Evolutionary conservation across 1,284 basidiomycete genomes (phyloP).

Genomic region (Leccinum huronense): DNA sequence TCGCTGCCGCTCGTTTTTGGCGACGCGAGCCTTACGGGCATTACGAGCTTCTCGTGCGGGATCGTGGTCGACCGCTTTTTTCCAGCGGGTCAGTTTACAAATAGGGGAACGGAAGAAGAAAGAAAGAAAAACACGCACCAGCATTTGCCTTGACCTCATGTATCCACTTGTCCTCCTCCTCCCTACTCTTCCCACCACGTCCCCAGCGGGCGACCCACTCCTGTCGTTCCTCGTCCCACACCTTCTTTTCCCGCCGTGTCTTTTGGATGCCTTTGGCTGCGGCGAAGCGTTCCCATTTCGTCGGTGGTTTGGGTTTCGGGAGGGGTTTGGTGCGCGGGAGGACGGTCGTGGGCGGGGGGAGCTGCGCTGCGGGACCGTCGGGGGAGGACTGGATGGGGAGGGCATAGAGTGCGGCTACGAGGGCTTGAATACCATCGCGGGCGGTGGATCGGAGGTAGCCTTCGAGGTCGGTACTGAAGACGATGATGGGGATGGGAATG

Average conservation of each 20-base stretch:
- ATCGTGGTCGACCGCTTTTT: slow-evolving; percentile 65
- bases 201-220: slow-evolving; percentile 96
- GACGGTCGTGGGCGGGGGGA: slow-evolving; percentile 73
- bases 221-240: slow-evolving; percentile 94
- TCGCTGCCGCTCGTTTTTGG: slow-evolving; percentile 85
- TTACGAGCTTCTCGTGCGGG: slow-evolving; percentile 75
- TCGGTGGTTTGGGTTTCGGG: slow-evolving; percentile 88
- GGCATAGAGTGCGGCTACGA: slow-evolving; percentile 79
- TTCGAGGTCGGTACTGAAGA: slow-evolving; percentile 69
- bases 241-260: slow-evolving; percentile 75
- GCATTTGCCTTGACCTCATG: slow-evolving; percentile 86
- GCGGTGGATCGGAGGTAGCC: slow-evolving; percentile 79
- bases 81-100: background rate
- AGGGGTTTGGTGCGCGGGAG: slow-evolving; percentile 91
- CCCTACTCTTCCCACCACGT: slow-evolving; percentile 86
- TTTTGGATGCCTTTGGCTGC: slow-evolving; percentile 92
- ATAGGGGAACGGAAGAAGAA: background rate
- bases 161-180: slow-evolving; percentile 88
- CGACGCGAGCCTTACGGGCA: slow-evolving; percentile 75
- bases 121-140: slow-evolving; percentile 50
- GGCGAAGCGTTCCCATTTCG: slow-evolving; percentile 98
- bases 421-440: slow-evolving; percentile 82
- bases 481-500: background rate
- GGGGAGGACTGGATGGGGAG: slow-evolving; percentile 76
- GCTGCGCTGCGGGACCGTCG: slow-evolving; percentile 82